Evolutionary conservation across 2,329 filamentous ascomycete species (phyloP), one percentile per base, ranked within the genome.

Genomic region (Blastomyces emzantsi): DNA sequence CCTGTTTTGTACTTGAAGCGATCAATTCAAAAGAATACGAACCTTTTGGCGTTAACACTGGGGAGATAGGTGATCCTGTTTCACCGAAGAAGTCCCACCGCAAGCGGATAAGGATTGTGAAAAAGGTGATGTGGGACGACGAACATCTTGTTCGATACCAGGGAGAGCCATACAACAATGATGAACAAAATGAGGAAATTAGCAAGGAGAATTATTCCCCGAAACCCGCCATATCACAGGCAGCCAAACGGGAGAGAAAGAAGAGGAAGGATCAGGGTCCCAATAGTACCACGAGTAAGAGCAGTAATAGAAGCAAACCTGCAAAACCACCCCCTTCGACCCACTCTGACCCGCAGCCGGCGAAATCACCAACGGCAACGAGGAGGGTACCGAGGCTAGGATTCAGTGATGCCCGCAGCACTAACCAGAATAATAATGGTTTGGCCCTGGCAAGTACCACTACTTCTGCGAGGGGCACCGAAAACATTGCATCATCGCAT

Each of bases 81-180:
- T 61, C 62, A 28, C 43, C 61, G 9, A 63, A 64, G 22, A 30
- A 55, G n/a, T 62, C 62, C 1, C 36, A 33, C n/a, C 62, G 63
- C 36, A 63, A 64, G 56, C 65, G 60, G 36, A 58, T 63, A n/a
- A 33, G 51, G 3, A n/a, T 49, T 56, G 67, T 66, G 54, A 77
- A 76, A 64, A 68, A 65, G 25, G 75, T 77, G 36, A 70, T 69
- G n/a, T 77, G 75, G 75, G 75, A 75, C 33, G 73, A 76, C 4
- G 68, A 73, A 45, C 72, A 70, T n/a, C 71, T 77, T 8, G 75
- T 71, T 22, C 69, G 74, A 63, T 76, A 72, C 60, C 71, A 74
- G 62, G 73, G 72, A 41, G 62, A 68, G 5, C 67, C 63, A 13
- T 62, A 66, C n/a, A 36, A 49, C n/a, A 64, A 68, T 49, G 66